phyloP scores from a whole-genome alignment of 2,329 filamentous ascomycete genomes.

The Cercospora sojina region DNA sequence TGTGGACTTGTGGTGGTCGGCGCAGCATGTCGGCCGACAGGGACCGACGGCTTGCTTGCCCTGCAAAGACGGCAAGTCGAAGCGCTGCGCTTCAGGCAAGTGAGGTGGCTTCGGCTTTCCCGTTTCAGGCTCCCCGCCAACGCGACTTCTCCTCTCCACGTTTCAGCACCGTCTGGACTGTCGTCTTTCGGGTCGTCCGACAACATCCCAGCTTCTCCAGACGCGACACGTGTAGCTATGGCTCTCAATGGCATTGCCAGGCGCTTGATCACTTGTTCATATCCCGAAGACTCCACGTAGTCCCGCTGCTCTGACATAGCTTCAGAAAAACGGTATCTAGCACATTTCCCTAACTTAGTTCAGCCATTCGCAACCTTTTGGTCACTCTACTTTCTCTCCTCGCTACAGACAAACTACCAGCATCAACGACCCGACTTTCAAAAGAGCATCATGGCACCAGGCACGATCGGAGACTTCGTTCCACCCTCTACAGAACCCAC shows the following conservation, averaged over 20 bases:
- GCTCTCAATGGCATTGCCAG: slow-evolving; percentile 3
- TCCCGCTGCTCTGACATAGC: slow-evolving; percentile 7
- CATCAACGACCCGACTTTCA: neutral
- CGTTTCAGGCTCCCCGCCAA: slow-evolving; percentile 5
- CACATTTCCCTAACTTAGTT: neutral
- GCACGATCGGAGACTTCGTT: slow-evolving; percentile 29
- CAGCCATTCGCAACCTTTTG: neutral
- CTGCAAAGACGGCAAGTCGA: slow-evolving; percentile 16
- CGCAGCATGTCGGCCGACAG: slow-evolving; percentile 13
- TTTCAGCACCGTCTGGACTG: slow-evolving; percentile 2
- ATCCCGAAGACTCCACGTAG: neutral
- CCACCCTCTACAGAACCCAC: slow-evolving; percentile 20
- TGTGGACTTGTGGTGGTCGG: slow-evolving; percentile 2
- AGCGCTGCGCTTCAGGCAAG: slow-evolving; percentile 10
- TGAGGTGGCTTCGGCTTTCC: slow-evolving; percentile 10
- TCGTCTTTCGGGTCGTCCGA: neutral
- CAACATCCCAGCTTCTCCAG: neutral
- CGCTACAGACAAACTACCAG: neutral
- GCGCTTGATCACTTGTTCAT: neutral
- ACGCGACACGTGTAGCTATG: slow-evolving; percentile 6
- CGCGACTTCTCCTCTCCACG: slow-evolving; percentile 8
- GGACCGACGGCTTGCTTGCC: slow-evolving; percentile 8
- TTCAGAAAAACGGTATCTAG: neutral
- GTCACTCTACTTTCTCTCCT: neutral
- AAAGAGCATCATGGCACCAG: slow-evolving; percentile 25